Evolutionary conservation across 75 land plant species (phyloP).

Genomic region (Selaginella moellendorffii): DNA sequence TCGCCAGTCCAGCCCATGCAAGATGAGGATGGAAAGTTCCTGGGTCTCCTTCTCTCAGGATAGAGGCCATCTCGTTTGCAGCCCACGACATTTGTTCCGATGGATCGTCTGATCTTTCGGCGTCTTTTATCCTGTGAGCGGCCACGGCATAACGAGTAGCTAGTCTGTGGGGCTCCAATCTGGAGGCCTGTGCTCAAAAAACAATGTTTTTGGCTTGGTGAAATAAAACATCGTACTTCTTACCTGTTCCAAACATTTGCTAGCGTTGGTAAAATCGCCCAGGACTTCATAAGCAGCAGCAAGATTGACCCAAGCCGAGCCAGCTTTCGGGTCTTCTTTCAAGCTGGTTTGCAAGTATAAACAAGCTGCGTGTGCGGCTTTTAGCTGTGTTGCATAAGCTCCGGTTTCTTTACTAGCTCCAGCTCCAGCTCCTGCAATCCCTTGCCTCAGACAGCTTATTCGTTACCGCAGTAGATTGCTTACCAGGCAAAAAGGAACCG

Average conservation of each 20-base stretch:
- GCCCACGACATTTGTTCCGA: conserved; percentile 63
- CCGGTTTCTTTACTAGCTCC: background rate
- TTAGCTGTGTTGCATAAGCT: conserved; percentile 27
- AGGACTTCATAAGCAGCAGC: conserved; percentile 46
- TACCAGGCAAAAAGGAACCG: conserved; percentile 27
- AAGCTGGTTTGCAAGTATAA: conserved; percentile 39
- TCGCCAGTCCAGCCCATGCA: conserved; percentile 72
- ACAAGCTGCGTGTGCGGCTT: conserved; percentile 52
- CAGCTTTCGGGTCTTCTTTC: conserved; percentile 49
- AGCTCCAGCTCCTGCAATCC: background rate
- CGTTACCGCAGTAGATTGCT: background rate
- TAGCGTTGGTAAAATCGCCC: conserved; percentile 39
- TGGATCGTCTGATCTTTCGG: conserved; percentile 54
- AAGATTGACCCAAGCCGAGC: conserved; percentile 58
- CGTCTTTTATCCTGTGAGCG: conserved; percentile 49
- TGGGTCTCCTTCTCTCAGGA: conserved; percentile 64
- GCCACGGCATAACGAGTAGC: conserved; percentile 63
- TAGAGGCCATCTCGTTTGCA: conserved; percentile 73
- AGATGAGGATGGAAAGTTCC: conserved; percentile 28
- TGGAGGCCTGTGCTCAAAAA: background rate
- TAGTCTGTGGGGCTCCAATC: conserved; percentile 51
- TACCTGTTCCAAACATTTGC: conserved; percentile 68
- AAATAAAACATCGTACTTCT: too few species aligned
- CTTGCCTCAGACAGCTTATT: background rate
- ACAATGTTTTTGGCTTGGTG: too few species aligned